phyloP scores from a whole-genome alignment of 2,329 filamentous ascomycete genomes.

The Phialophora chinensis region DNA sequence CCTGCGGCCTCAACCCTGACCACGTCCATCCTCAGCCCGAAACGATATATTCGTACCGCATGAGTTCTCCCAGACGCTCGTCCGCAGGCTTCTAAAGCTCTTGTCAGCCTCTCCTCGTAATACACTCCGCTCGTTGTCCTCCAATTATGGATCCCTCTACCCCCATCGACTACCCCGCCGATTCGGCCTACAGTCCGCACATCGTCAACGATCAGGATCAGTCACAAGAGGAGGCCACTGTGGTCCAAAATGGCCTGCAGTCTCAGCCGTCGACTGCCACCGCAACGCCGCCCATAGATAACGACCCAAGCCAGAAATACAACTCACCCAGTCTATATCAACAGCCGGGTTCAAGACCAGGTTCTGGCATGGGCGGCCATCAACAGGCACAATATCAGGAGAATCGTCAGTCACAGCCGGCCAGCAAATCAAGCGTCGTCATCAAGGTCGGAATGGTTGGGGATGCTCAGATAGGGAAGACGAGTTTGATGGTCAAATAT shows the following conservation, averaged over 20 bases:
- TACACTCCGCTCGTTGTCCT: conserved; percentile 20
- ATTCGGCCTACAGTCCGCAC: conserved; percentile 39
- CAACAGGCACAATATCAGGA: conserved; percentile 57
- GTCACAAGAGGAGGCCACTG: conserved; percentile 32
- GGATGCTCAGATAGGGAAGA: conserved; percentile 98
- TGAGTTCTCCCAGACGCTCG: conserved; percentile 25
- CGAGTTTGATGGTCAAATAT: conserved; percentile 99
- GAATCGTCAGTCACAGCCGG: conserved; percentile 45
- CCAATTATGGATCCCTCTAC: conserved; percentile 26
- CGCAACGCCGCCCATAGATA: conserved; percentile 55
- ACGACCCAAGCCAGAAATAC: conserved; percentile 51
- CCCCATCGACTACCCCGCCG: conserved; percentile 33
- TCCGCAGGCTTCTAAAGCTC: conserved; percentile 20
- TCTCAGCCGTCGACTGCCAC: conserved; percentile 50
- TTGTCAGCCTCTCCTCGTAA: background rate
- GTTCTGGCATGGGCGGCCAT: conserved; percentile 55
- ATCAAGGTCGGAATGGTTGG: conserved; percentile 99
- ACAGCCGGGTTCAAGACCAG: conserved; percentile 53
- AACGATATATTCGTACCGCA: conserved; percentile 20
- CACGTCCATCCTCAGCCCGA: conserved; percentile 16
- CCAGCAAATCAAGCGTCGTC: conserved; percentile 71
- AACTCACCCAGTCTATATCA: conserved; percentile 52
- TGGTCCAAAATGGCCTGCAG: conserved; percentile 36
- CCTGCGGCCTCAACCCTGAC: conserved; percentile 12
- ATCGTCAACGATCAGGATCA: conserved; percentile 38